These are phyloP conservation scores for Naegleria fowleri DNA, from an alignment of 208 protist species.

Conservation along the genomic window DNA sequence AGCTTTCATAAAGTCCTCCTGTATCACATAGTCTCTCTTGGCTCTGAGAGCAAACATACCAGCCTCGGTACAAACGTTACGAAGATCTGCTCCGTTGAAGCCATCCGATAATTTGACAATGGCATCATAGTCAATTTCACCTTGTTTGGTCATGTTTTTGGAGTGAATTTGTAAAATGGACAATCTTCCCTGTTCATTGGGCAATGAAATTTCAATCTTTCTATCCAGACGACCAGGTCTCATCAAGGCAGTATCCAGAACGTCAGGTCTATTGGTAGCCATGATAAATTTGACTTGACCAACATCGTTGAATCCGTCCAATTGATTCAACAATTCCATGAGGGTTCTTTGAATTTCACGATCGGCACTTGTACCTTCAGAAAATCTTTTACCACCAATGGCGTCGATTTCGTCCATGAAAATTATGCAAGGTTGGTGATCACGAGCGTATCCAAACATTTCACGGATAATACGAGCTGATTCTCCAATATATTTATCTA, in stretches of 20 bases:
- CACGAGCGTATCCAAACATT: conserved; percentile 96
- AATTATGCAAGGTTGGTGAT: conserved; percentile 99
- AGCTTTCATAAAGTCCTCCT: conserved; percentile 99
- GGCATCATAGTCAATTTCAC: conserved; percentile 97
- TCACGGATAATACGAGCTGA: conserved; percentile 95
- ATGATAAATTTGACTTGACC: conserved; percentile 99
- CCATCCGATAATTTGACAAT: conserved; percentile 97
- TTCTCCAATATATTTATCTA: conserved; percentile 99
- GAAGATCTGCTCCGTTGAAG: conserved; percentile 98
- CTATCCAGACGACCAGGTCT: conserved; percentile 90
- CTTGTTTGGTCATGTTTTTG: conserved; percentile 87
- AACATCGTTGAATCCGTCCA: conserved; percentile 97
- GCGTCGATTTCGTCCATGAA: conserved; percentile 99
- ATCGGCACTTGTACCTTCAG: conserved; percentile 94
- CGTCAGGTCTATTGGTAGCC: conserved; percentile 95
- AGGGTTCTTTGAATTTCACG: conserved; percentile 98
- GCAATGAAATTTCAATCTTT: conserved; percentile 97
- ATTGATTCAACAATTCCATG: conserved; percentile 98
- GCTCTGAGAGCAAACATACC: conserved; percentile 97
- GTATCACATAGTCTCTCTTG: conserved; percentile 90
- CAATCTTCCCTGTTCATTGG: conserved; percentile 91
- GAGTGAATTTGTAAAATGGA: conserved; percentile 97
- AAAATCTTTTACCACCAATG: conserved; percentile 96
- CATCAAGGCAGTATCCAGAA: conserved; percentile 92
- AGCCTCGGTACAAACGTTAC: conserved; percentile 97